Evolutionary conservation across 768 basidiomycete species (phyloP).

Genomic region (Auriculariales sp.): DNA sequence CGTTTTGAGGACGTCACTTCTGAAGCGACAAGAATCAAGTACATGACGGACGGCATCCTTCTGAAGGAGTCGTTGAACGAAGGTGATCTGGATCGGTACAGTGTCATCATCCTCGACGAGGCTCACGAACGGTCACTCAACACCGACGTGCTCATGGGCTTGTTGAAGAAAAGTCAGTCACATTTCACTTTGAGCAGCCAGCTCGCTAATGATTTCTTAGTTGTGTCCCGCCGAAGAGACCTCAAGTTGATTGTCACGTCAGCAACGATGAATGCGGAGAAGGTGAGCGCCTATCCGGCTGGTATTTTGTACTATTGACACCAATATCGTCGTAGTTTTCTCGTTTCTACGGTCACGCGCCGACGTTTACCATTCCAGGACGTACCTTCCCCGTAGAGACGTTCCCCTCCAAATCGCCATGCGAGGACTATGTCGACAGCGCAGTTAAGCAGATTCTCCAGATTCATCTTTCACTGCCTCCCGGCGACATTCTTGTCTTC

Average conservation of each 20-base stretch:
- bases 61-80: conserved; percentile 97
- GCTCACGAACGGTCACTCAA: conserved; percentile 95
- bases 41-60: conserved; percentile 98
- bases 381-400: conserved; percentile 98
- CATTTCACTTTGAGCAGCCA: neutral
- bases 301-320: neutral
- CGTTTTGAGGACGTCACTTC: conserved; percentile 98
- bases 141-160: conserved; percentile 96
- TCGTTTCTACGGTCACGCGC: conserved; percentile 86
- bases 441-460: conserved; percentile 97
- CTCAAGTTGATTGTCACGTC: conserved; percentile 95
- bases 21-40: conserved; percentile 91
- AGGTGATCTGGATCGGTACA: conserved; percentile 95
- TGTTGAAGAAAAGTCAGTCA: conserved; percentile 74
- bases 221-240: conserved; percentile 81
- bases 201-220: conserved; percentile 19
- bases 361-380: conserved; percentile 83
- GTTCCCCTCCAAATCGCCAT: conserved; percentile 91
- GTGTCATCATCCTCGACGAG: conserved; percentile 96
- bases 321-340: conserved; percentile 86
- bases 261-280: conserved; percentile 98
- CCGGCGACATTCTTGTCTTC: conserved; percentile 92
- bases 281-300: conserved; percentile 34
- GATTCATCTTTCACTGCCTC: conserved; percentile 85
- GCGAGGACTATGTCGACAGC: conserved; percentile 97